Percentiles rank a stretch among this genome's conserved stretches.
phyloP scores from a whole-genome alignment of 805 yeast genomes.

The Yamadazyma sp. region DNA sequence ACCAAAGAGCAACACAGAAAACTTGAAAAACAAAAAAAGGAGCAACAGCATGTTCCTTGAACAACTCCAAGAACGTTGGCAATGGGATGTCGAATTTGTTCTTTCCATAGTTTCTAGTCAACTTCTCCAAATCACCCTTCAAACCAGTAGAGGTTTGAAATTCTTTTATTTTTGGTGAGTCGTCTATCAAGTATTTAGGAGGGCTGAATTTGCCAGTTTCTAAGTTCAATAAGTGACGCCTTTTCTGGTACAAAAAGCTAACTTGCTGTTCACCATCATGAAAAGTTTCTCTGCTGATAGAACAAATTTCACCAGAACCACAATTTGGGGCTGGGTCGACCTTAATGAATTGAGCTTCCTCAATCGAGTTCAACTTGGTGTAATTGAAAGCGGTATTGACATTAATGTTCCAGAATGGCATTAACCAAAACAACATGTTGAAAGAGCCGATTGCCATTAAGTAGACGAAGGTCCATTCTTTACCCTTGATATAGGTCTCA shows the following conservation, averaged over 20 bases:
- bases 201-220: constrained; percentile 64
- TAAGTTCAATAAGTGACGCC: constrained; percentile 74
- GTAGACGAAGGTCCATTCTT: constrained; percentile 95
- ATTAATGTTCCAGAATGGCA: constrained; percentile 91
- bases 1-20: constrained; percentile 93
- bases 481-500: constrained; percentile 79
- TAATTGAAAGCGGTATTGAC: constrained; percentile 73
- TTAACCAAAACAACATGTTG: constrained; percentile 75
- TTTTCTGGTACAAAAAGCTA: constrained; percentile 85
- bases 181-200: constrained; percentile 73
- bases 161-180: constrained; percentile 52
- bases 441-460: constrained; percentile 69
- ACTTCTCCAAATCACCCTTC: constrained; percentile 49
- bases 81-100: constrained; percentile 93
- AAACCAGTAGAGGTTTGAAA: constrained; percentile 60
- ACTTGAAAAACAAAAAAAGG: constrained; percentile 97
- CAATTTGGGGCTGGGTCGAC: constrained; percentile 81
- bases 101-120: constrained; percentile 67
- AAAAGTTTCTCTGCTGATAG: constrained; percentile 53
- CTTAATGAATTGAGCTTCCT: constrained; percentile 69
- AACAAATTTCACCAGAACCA: constrained; percentile 81
- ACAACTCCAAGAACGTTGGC: constrained; percentile 86
- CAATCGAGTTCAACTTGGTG: constrained; percentile 47
- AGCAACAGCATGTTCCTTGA: constrained; percentile 97
- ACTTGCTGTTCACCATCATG: constrained; percentile 61